These are phyloP conservation scores for Trametes coccinea DNA, from an alignment of 768 basidiomycete species.

Conservation along the genomic window DNA sequence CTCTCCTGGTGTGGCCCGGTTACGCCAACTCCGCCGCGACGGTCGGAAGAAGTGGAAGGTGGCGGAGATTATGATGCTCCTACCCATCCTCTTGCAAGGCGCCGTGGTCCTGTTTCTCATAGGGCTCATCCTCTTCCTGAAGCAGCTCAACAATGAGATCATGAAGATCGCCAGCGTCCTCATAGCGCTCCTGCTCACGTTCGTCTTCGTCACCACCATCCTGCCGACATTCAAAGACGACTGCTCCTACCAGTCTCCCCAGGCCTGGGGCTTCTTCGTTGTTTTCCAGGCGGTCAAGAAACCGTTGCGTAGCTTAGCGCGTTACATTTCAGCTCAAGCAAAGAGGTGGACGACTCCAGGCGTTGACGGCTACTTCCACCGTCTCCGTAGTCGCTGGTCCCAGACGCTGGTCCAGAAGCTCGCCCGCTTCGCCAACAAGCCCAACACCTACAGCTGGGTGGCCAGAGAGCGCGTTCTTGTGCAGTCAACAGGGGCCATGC, in stretches of 20 bases:
- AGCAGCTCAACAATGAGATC: slow-evolving; percentile 15
- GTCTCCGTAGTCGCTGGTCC: slow-evolving; percentile 1
- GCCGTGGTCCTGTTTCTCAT: slow-evolving; percentile 25
- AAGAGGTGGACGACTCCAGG: not conserved
- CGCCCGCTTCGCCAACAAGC: slow-evolving; percentile 16
- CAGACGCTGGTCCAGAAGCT: slow-evolving; percentile 8
- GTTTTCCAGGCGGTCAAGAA: slow-evolving; percentile 13
- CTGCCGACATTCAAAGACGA: slow-evolving; percentile 18
- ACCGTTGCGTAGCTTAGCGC: slow-evolving; percentile 10
- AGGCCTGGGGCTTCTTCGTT: slow-evolving; percentile 23
- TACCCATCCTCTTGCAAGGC: slow-evolving; percentile 25
- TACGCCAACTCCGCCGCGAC: slow-evolving; percentile 16
- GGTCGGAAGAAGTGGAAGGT: slow-evolving; percentile 25
- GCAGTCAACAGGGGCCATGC: slow-evolving; percentile 3
- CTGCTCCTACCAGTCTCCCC: slow-evolving; percentile 26
- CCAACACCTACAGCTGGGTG: slow-evolving; percentile 18
- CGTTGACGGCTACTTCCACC: slow-evolving; percentile 6
- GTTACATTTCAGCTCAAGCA: not conserved
- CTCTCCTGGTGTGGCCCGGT: slow-evolving; percentile 15
- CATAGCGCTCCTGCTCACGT: slow-evolving; percentile 16
- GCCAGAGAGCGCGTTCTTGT: slow-evolving; percentile 14
- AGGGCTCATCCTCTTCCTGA: slow-evolving; percentile 25
- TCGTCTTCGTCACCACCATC: slow-evolving; percentile 24
- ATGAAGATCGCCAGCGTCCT: slow-evolving; percentile 11
- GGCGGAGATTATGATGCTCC: slow-evolving; percentile 24